These are phyloP conservation scores for Lathyrus sativus DNA, from an alignment of 306 rosid species.

Conservation along the genomic window DNA sequence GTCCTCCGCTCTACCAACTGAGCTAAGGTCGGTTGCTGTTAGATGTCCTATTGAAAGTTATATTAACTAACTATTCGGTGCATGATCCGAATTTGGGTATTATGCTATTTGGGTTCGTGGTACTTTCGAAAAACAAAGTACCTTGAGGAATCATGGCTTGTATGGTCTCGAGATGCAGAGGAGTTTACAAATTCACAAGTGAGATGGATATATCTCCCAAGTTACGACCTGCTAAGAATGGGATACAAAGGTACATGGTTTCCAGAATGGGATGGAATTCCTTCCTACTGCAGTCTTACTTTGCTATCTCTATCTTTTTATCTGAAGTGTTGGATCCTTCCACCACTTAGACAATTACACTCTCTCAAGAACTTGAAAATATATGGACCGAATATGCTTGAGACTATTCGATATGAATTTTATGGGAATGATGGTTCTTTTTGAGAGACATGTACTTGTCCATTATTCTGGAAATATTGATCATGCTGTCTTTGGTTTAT, in stretches of 20 bases:
- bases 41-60: too few relatives aligned
- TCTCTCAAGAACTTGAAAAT: neutral
- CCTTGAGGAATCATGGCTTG: too few relatives aligned
- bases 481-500: too few relatives aligned
- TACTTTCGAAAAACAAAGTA: too few relatives aligned
- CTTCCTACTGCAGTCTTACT: neutral
- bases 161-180: too few relatives aligned
- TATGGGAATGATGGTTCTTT: neutral
- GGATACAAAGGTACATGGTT: neutral
- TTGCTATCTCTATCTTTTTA: fast-evolving
- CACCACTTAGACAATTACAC: conserved; percentile 3
- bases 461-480: neutral
- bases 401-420: neutral
- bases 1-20: too few relatives aligned
- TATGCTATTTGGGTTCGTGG: too few relatives aligned
- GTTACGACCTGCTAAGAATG: neutral
- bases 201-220: neutral
- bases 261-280: neutral
- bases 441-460: neutral
- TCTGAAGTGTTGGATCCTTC: neutral
- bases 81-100: too few relatives aligned
- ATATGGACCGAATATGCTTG: neutral
- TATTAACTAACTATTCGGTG: too few relatives aligned
- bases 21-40: too few relatives aligned
- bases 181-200: neutral